Conservation (phyloP, 805 yeast species). For the Millerago galiae region DNA sequence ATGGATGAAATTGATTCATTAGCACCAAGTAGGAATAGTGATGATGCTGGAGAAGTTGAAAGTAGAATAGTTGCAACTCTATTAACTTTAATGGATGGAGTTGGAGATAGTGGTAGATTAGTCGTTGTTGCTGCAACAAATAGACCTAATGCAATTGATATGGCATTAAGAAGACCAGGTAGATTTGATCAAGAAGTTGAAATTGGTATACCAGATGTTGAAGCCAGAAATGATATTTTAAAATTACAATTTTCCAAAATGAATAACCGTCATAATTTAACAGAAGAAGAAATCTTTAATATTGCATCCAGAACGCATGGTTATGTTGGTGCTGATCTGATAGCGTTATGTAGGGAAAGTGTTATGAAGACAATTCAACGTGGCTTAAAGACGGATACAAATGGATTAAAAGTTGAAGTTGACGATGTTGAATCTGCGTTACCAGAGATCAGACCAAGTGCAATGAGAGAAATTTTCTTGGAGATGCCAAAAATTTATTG, state of each 20-base stretch:
- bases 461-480: slow-evolving; percentile 91
- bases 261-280: slow-evolving; percentile 42
- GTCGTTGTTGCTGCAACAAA: slow-evolving; percentile 73
- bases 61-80: slow-evolving; percentile 86
- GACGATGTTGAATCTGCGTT: slow-evolving; percentile 67
- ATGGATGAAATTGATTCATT: slow-evolving; percentile 93
- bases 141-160: slow-evolving; percentile 61
- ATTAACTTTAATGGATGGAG: slow-evolving; percentile 73
- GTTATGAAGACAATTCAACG: slow-evolving; percentile 77
- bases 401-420: slow-evolving; percentile 34
- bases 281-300: slow-evolving; percentile 46
- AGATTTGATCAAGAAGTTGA: slow-evolving; percentile 87
- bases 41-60: slow-evolving; percentile 88
- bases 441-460: slow-evolving; percentile 84
- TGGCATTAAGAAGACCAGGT: slow-evolving; percentile 79
- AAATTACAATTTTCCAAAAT: slow-evolving; percentile 47
- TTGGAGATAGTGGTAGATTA: slow-evolving; percentile 57
- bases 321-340: slow-evolving; percentile 93
- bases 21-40: slow-evolving; percentile 77
- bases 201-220: slow-evolving; percentile 85
- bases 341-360: slow-evolving; percentile 82
- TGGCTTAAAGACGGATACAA: slow-evolving; percentile 32
- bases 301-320: slow-evolving; percentile 87
- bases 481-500: slow-evolving; percentile 94
- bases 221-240: slow-evolving; percentile 70